Base-by-base conservation (phyloP, 148 eudicot genomes). In the Fallopia convolvulus region DNA sequence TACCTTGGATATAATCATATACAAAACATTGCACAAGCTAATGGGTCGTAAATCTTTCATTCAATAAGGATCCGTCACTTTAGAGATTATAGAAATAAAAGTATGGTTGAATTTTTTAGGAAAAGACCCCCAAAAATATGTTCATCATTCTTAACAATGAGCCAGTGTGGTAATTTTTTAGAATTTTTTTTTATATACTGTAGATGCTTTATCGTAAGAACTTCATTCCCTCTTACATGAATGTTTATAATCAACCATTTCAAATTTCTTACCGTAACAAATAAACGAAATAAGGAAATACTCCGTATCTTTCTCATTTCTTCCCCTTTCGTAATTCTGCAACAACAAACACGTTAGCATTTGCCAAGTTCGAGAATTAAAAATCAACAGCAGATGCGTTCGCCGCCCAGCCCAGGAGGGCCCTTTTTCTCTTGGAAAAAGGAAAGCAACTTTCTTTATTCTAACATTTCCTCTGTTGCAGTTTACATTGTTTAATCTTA, bases 331-430 rank as follows among this genome's bases (percentile, higher is more conserved):
- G 70, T 63, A 63, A 30, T 10, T 63, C 70, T 63, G 70, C 70
- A 63, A 63, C 14, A 63, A 52, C 58, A 52, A 63, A 52, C 58
- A 52, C 58, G 58, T 52, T 52, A 55, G 61, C 61, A 55, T 55
- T n/a, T 55, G 61, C 61, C 1, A 8, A 63, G 39, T 63, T 63
- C 26, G 11, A 63, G 17, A 63, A 55, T 7, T 55, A 20, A 18
- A 53, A 53, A n/a, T 0, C 23, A 30, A 30, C 21, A 55, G n/a
- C 60, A n/a, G 60, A 55, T 23, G 60, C 23, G 1, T 26, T 26
- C 30, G 30, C 30, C 30, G 30, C 30, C 30, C 30, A 26, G 2
- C 60, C 32, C 65, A 58, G 32, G 32, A 63, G 39, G 70, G 70
- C 20, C 70, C 40, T 61, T 61, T 56, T 56, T 21, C 10, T 9